Evolutionary conservation across 441 rosid genomes (phyloP).

Genomic region (Mallotus repandus): DNA sequence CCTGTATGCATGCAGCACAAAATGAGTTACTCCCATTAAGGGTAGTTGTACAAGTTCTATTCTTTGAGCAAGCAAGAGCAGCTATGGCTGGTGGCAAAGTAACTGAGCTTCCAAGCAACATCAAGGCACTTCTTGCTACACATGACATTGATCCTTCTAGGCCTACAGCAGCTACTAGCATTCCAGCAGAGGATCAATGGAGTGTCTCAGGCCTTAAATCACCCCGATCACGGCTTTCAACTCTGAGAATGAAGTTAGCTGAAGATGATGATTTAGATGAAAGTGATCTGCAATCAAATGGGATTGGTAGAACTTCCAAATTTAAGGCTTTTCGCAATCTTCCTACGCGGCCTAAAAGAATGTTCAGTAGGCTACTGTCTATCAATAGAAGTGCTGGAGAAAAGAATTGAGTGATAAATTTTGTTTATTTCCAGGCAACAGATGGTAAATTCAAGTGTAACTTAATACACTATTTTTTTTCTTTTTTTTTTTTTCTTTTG

Average conservation of each 20-base stretch:
- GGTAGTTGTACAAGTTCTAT: conserved; percentile 92
- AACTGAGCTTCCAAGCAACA: conserved; percentile 72
- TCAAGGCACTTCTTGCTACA: conserved; percentile 77
- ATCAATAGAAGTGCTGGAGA: conserved; percentile 64
- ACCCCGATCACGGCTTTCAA: conserved; percentile 65
- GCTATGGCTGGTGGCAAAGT: conserved; percentile 66
- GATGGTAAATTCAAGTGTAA: conserved; percentile 37
- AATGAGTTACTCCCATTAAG: conserved; percentile 90
- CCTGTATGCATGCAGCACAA: conserved; percentile 90
- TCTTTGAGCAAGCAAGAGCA: conserved; percentile 91
- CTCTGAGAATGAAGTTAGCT: conserved; percentile 81
- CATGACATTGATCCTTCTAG: conserved; percentile 77
- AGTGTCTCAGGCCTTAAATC: conserved; percentile 88
- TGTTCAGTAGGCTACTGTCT: conserved; percentile 82
- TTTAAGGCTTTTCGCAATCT: conserved; percentile 74
- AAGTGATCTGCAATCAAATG: conserved; percentile 50
- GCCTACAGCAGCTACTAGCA: conserved; percentile 54
- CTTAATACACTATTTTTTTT: conserved; percentile 17
- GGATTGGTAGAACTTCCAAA: conserved; percentile 56
- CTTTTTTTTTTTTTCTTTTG: background rate
- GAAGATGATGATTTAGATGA: conserved; percentile 72
- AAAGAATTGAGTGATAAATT: conserved; percentile 48
- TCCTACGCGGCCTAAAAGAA: conserved; percentile 72
- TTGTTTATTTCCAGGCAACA: conserved; percentile 29
- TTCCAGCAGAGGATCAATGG: conserved; percentile 81